Base-by-base conservation (phyloP, 2,329 filamentous ascomycete species). In the Cladosporium sp. region DNA sequence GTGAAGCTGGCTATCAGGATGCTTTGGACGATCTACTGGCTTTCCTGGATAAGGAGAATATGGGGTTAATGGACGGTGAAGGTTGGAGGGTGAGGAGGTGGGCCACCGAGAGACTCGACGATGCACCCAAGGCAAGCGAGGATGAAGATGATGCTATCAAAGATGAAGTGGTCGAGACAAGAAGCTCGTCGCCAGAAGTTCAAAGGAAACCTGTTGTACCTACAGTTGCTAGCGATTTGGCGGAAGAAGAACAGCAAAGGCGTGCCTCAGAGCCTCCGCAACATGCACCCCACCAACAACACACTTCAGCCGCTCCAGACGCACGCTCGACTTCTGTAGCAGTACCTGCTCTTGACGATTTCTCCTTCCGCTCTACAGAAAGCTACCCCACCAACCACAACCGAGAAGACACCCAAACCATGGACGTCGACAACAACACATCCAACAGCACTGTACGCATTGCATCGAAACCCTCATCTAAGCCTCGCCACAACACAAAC, bases 1-100 rank as follows among this genome's bases (percentile, higher is more conserved):
- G 88, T 43, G 73, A 80, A 43, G 85, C 91, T 33, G 93, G 93
- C 20, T 97, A 96, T 61, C 91, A 96, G 67, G 91, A 97, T 64
- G 94, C 91, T 32, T 74, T 98, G 32, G 89, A 96, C 56, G 92
- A 97, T 58, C 74, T 98, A 4, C 72, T 96, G n/a, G 71, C 77
- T 13, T 94, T 95, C 59, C 73, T 97, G 48, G 91, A 97, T 65
- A 85, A 82, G 63, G 84, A 90, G 63, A 83, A 88, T 56, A 76
- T 95, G 49, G 89, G 88, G 0, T 65, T 93, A 11, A 79, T 78
- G 41, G 87, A 93, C 67, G 88, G 88, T 12, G 91, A 95, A 67
- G 88, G 81, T 7, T 82, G 78, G 76, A 73, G 73, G 58, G 75
- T 85, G 53, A 70, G 82, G 55, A 78, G 82, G 65, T 85, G 82